Percentiles rank a stretch among this genome's conserved stretches.
Evolutionary conservation across 305 asterid species (phyloP).

Genomic region (Coffea humblotiana): DNA sequence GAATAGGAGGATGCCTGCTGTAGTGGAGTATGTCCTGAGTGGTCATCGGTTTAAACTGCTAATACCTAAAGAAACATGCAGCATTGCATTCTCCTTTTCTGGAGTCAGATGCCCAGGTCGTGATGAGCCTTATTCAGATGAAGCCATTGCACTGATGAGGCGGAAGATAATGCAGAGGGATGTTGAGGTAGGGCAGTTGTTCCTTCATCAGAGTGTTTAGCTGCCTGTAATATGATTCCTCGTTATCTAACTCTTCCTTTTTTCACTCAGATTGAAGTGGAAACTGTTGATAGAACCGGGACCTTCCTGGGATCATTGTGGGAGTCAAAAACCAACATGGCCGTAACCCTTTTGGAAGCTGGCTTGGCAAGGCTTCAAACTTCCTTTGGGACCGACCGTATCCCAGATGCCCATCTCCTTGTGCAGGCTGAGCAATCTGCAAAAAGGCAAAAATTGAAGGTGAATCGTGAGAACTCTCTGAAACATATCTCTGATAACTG

Average conservation of each 20-base stretch:
- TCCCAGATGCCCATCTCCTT: slow-evolving; percentile 84
- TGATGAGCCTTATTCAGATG: slow-evolving; percentile 83
- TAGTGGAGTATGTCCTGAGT: slow-evolving; percentile 93
- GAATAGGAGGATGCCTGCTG: slow-evolving; percentile 85
- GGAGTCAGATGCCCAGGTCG: slow-evolving; percentile 99
- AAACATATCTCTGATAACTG: slow-evolving; percentile 20
- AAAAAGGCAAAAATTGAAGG: slow-evolving; percentile 90
- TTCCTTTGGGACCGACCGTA: slow-evolving; percentile 78
- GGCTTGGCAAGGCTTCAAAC: slow-evolving; percentile 92
- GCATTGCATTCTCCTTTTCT: slow-evolving; percentile 84
- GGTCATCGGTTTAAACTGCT: slow-evolving; percentile 90
- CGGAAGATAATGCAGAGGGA: slow-evolving; percentile 99
- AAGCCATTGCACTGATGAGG: slow-evolving; percentile 97
- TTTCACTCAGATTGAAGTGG: slow-evolving; percentile 74
- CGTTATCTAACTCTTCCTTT: background rate
- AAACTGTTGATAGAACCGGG: slow-evolving; percentile 96
- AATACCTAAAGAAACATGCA: slow-evolving; percentile 93
- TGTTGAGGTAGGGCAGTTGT: slow-evolving; percentile 65
- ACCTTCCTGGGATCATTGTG: slow-evolving; percentile 93
- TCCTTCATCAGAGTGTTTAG: slow-evolving; percentile 1
- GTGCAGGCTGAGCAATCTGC: slow-evolving; percentile 93
- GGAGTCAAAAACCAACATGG: slow-evolving; percentile 77
- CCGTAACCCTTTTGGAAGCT: slow-evolving; percentile 80
- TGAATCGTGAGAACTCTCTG: slow-evolving; percentile 21
- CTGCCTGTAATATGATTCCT: background rate